Base-by-base conservation (phyloP, 768 basidiomycete species). In the Tulasnella sp. region DNA sequence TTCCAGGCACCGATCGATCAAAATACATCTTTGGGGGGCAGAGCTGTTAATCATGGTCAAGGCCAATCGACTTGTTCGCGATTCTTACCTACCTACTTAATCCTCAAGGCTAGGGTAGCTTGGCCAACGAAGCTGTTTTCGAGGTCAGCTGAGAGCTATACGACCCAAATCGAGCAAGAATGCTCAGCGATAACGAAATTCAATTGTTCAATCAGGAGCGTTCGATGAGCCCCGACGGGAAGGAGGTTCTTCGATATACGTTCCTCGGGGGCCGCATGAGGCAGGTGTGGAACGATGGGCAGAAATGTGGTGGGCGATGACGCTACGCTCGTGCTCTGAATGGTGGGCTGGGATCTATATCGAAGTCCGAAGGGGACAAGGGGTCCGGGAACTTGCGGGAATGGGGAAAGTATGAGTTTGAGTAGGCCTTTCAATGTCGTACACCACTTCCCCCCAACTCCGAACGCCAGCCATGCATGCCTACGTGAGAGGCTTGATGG, bases 401-500 rank as follows among this genome's bases (percentile, higher is more conserved):
- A 68, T 16, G 62, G 16, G 27, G 6, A 68, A 36, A 68, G 62
- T 68, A 68, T 68, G 62, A 68, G 34, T 68, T 68, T 68, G 31
- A 36, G 31, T 68, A 31, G 27, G 34, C 16, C 62, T 31, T 14
- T 16, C n/a, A 68, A 68, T 68, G 62, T 68, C 62, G 62, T 68
- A 68, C 62, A 68, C 62, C 31, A 8, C 31, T 52, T 12, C 52
- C 21, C 24, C 27, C 36, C 62, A 36, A 68, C 62, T 68, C 62
- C 62, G 62, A 68, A 31, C 10, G 31, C 7, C 62, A 5, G 21
- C 52, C 62, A 68, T 68, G 62, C 62, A 36, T 18, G 27, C 16
- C 6, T 68, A 68, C 62, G 62, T 68, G 62, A 68, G 62, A 68
- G 62, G 62, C 62, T 68, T 68, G 34, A 68, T 68, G 34, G 56